phyloP scores from a whole-genome alignment of 306 rosid species.

The Begonia loranthoides region DNA sequence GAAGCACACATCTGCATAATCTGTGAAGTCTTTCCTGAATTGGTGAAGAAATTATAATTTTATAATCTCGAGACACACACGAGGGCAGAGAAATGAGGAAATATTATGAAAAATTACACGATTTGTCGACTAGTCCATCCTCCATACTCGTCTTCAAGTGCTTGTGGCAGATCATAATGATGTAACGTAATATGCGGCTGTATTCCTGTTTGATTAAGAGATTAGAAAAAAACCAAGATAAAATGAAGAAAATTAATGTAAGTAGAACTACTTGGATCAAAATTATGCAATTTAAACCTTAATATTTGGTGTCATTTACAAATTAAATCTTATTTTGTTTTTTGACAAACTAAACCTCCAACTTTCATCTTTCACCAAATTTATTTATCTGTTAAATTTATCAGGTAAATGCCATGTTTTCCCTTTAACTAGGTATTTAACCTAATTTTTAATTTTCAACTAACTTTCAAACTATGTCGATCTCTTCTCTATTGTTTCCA shows the following conservation, averaged over 20 bases:
- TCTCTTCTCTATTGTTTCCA: too few species aligned
- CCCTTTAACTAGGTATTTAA: too few species aligned
- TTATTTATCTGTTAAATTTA: too few species aligned
- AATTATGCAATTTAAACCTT: too few species aligned
- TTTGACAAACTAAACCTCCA: too few species aligned
- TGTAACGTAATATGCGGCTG: conserved; percentile 60
- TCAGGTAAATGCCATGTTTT: too few species aligned
- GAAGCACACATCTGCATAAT: conserved; percentile 57
- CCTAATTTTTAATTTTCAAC: too few species aligned
- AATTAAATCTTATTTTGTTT: too few species aligned
- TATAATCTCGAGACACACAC: too few species aligned
- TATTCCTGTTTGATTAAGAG: conserved; percentile 31
- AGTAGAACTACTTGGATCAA: neutral
- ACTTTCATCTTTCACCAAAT: too few species aligned
- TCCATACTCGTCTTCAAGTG: conserved; percentile 69
- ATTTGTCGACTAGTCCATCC: conserved; percentile 57
- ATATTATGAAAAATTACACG: conserved; percentile 22
- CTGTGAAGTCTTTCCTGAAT: conserved; percentile 60
- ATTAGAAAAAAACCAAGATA: neutral
- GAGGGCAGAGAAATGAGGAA: neutral
- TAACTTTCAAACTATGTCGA: too few species aligned
- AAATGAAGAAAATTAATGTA: neutral
- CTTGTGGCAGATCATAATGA: conserved; percentile 49
- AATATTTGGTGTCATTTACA: too few species aligned
- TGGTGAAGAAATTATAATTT: neutral